Base-by-base conservation (phyloP, 129 eudicot species). In the Kitagawia praeruptora region DNA sequence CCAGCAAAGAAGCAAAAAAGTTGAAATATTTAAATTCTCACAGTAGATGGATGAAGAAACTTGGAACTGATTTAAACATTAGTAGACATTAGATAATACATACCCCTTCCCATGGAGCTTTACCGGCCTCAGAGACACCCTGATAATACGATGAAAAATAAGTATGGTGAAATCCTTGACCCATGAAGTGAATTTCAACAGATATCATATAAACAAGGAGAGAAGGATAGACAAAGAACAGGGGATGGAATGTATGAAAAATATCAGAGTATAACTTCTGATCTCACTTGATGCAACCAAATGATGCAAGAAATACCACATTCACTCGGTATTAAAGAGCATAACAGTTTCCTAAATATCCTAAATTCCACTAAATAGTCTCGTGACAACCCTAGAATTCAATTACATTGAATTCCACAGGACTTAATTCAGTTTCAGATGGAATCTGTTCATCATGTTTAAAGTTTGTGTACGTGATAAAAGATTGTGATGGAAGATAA, bases 61-160 rank as follows among this genome's bases (percentile, higher is more conserved):
- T 23, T 23, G 51, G 10, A 10, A 73, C 42, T 21, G 46, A 11
- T 42, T 39, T 8, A 3, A 73, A 73, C 9, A 73, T 2, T n/a
- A 76, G 37, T 8, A 40, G 25, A 58, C 23, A 51, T 14, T 23
- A 19, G 48, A 37, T 70, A 49, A 73, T 39, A 69, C 90, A 80
- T 89, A 89, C 92, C 88, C 89, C 89, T 82, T 86, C 75, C 92
- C 92, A 89, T 44, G 92, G 88, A 80, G 92, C 88, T 80, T 89
- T 84, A 3, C 92, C 92, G 63, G 82, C 69, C 74, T 86, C 76
- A 19, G 76, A 73, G 34, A 40, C 45, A 19, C 76, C 76, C 76
- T 73, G 76, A 41, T 23, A 40, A 39, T 8, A 19, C 2, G 23
- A 31, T 74, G 21, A 74, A 46, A 72, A 46, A 75, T 23, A 45